Conservation (phyloP, 768 basidiomycete genomes). For the Postia placenta region DNA sequence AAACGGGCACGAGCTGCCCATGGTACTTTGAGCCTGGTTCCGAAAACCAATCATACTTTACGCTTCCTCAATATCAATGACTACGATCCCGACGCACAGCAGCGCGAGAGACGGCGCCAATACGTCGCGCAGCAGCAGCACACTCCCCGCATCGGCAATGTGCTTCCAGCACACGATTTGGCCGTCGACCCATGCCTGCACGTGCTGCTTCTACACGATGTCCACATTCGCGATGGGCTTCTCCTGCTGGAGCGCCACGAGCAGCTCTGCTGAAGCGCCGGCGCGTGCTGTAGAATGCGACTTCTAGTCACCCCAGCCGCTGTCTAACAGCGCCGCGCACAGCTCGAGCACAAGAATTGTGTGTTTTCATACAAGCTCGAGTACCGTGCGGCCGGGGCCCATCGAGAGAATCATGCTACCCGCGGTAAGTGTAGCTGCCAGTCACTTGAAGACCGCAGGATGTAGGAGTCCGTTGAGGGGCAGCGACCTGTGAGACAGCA, state of each 20-base stretch:
- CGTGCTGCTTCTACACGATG: slow-evolving; percentile 48
- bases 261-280: slow-evolving; percentile 40
- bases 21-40: no score
- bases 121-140: slow-evolving; percentile 48
- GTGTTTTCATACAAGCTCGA: slow-evolving; percentile 41
- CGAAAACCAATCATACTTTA: no score
- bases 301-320: slow-evolving; percentile 77
- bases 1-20: no score
- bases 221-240: slow-evolving; percentile 54
- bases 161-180: slow-evolving; percentile 38
- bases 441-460: slow-evolving; percentile 26
- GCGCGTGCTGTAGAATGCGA: slow-evolving; percentile 47
- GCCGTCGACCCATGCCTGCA: slow-evolving; percentile 44
- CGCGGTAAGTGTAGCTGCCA: slow-evolving; percentile 31
- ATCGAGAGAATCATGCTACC: slow-evolving; percentile 36
- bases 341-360: slow-evolving; percentile 45
- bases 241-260: slow-evolving; percentile 41
- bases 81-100: slow-evolving; percentile 39
- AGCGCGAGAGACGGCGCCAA: slow-evolving; percentile 43
- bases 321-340: slow-evolving; percentile 54
- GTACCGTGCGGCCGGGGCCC: slow-evolving; percentile 44
- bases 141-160: slow-evolving; percentile 33
- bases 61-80: slow-evolving; percentile 29
- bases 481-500: slow-evolving; percentile 26
- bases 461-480: slow-evolving; percentile 23